phyloP scores from a whole-genome alignment of 1,284 basidiomycete species.

The Rhodotorula sp. region DNA sequence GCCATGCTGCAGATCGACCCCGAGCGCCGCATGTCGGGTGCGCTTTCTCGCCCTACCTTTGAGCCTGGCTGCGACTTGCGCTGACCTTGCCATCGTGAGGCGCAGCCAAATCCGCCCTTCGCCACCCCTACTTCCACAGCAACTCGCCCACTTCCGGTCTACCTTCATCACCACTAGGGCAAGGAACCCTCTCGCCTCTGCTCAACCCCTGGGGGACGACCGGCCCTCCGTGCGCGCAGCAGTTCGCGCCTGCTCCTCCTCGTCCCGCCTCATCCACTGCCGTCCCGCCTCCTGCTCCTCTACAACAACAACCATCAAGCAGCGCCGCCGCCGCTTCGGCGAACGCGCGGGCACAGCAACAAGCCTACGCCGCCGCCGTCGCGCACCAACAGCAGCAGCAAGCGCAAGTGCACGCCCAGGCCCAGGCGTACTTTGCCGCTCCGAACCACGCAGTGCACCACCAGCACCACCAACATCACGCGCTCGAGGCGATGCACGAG shows the following conservation, averaged over 20 bases:
- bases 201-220: conserved; percentile 21
- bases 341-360: no score
- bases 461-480: not conserved
- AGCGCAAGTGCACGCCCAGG: not conserved
- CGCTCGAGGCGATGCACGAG: not conserved
- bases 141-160: not conserved
- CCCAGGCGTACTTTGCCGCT: not conserved
- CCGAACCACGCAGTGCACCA: not conserved
- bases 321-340: no score
- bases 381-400: not conserved
- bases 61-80: no score
- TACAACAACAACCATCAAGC: no score
- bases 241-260: not conserved
- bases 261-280: not conserved
- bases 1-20: conserved; percentile 87
- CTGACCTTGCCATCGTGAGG: not conserved
- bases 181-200: conserved; percentile 5
- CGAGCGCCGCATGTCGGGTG: conserved; percentile 69
- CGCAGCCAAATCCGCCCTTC: conserved; percentile 74
- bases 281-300: not conserved
- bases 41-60: not conserved
- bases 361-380: not conserved
- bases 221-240: conserved; percentile 17
- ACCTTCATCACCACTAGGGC: not conserved
- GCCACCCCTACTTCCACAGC: conserved; percentile 72